Conservation (phyloP, 2,329 filamentous ascomycete species). For the Xylaria sp. region DNA sequence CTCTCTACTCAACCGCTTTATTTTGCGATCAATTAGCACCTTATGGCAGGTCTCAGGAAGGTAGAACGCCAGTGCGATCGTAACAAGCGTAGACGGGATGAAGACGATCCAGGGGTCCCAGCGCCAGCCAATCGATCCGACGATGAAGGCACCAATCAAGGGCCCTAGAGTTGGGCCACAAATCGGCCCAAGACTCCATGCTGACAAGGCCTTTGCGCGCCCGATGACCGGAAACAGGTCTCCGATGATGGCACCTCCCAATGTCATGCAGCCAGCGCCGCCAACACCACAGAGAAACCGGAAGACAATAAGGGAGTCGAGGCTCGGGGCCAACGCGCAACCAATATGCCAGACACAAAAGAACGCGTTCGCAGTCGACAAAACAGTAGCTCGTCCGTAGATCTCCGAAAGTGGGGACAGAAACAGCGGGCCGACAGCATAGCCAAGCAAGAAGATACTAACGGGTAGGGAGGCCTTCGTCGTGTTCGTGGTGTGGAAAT, state of each 20-base stretch:
- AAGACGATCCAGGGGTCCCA: conserved; percentile 65
- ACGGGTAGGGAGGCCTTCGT: conserved; percentile 64
- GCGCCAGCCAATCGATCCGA: conserved; percentile 61
- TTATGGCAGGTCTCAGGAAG: conserved; percentile 60
- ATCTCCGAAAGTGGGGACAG: conserved; percentile 70
- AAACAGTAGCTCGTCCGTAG: conserved; percentile 68
- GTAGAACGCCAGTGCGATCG: conserved; percentile 53
- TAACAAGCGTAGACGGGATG: conserved; percentile 54
- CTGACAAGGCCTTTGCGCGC: conserved; percentile 59
- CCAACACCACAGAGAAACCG: conserved; percentile 68
- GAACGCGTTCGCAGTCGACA: conserved; percentile 65
- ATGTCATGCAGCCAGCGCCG: conserved; percentile 63
- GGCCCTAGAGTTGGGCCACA: conserved; percentile 60
- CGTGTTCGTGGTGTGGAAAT: conserved; percentile 56
- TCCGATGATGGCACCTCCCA: conserved; percentile 64
- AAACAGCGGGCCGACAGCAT: conserved; percentile 66
- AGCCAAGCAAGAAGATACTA: conserved; percentile 70
- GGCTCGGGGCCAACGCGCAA: conserved; percentile 66
- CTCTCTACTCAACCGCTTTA: conserved; percentile 55
- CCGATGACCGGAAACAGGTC: conserved; percentile 62
- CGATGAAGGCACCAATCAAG: conserved; percentile 60
- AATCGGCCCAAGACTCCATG: conserved; percentile 59
- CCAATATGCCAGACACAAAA: conserved; percentile 73
- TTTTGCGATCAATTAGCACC: conserved; percentile 63
- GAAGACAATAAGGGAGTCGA: conserved; percentile 67